These are phyloP conservation scores for Coleophoma eucalyptorum DNA, from an alignment of 2,329 filamentous ascomycete species.

Conservation along the genomic window DNA sequence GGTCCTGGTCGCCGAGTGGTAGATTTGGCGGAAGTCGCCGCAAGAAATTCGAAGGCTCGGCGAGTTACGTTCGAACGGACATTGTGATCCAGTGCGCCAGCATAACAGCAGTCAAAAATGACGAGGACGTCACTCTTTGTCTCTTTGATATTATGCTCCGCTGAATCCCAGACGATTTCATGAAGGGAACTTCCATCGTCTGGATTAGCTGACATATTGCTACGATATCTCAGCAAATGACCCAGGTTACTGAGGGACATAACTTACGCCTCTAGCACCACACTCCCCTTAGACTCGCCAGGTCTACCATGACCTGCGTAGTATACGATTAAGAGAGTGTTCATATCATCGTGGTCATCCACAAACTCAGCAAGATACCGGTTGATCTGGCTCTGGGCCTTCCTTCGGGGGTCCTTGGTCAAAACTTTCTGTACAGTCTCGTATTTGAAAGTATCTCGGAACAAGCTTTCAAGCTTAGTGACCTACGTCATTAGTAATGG, in stretches of 20 bases:
- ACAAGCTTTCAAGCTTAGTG: not conserved
- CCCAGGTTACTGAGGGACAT: not conserved
- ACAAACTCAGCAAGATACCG: slow-evolving; percentile 8
- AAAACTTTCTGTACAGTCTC: not conserved
- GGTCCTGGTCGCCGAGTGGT: slow-evolving; percentile 6
- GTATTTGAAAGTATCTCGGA: slow-evolving; percentile 5
- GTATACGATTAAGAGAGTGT: slow-evolving; percentile 11
- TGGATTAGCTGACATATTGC: not conserved
- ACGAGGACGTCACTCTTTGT: slow-evolving; percentile 10
- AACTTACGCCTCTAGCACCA: slow-evolving; percentile 7
- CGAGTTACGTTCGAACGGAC: not conserved
- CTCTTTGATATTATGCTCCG: slow-evolving; percentile 3
- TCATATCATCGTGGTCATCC: slow-evolving; percentile 1
- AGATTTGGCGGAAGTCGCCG: slow-evolving; percentile 5
- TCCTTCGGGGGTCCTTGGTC: not conserved
- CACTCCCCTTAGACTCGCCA: not conserved
- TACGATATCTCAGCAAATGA: not conserved
- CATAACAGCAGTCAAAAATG: slow-evolving; percentile 18
- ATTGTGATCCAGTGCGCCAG: slow-evolving; percentile 3
- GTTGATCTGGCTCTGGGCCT: slow-evolving; percentile 8
- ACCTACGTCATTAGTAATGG: slow-evolving; percentile 3
- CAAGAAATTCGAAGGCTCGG: slow-evolving; percentile 14
- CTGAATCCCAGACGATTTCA: slow-evolving; percentile 7
- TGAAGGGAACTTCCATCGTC: not conserved
- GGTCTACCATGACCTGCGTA: slow-evolving; percentile 12